Percentiles rank a stretch among this genome's conserved stretches.
These are phyloP conservation scores for Salvia sclarea DNA, from an alignment of 305 asterid genomes.

Conservation along the genomic window DNA sequence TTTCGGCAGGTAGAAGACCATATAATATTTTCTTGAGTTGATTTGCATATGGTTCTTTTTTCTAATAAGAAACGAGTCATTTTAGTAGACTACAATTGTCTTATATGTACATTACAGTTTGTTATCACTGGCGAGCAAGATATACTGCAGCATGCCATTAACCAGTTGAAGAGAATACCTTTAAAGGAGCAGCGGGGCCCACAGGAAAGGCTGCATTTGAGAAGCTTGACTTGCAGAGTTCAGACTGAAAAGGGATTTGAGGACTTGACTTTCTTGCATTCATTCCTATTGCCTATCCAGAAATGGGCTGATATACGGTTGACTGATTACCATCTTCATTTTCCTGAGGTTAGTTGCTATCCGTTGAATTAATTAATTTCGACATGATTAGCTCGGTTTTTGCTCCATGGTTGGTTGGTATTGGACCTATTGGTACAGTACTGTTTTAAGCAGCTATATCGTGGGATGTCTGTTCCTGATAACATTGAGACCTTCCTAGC, in stretches of 20 bases:
- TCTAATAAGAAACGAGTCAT: neutral
- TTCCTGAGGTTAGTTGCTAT: slow-evolving; percentile 64
- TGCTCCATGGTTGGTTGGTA: neutral
- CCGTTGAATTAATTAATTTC: slow-evolving; percentile 21
- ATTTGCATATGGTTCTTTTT: neutral
- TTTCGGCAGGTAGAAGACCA: slow-evolving; percentile 79
- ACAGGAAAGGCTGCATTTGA: slow-evolving; percentile 90
- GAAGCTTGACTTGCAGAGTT: slow-evolving; percentile 80
- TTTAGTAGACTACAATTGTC: neutral
- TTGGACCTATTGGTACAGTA: neutral
- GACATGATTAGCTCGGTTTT: slow-evolving; percentile 7
- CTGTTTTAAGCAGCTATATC: neutral
- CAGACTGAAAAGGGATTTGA: slow-evolving; percentile 68
- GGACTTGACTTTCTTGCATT: slow-evolving; percentile 83
- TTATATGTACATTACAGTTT: slow-evolving; percentile 56
- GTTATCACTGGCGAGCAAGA: slow-evolving; percentile 89
- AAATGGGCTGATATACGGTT: slow-evolving; percentile 93
- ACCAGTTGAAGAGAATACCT: slow-evolving; percentile 89
- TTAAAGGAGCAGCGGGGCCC: slow-evolving; percentile 95
- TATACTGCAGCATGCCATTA: slow-evolving; percentile 74
- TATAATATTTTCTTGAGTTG: slow-evolving; percentile 27
- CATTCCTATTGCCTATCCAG: slow-evolving; percentile 80
- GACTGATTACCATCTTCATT: slow-evolving; percentile 81
- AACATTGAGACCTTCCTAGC: neutral
- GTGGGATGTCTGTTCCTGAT: neutral